Evolutionary conservation across 768 basidiomycete genomes (phyloP).

Genomic region (Tulasnella calospora): DNA sequence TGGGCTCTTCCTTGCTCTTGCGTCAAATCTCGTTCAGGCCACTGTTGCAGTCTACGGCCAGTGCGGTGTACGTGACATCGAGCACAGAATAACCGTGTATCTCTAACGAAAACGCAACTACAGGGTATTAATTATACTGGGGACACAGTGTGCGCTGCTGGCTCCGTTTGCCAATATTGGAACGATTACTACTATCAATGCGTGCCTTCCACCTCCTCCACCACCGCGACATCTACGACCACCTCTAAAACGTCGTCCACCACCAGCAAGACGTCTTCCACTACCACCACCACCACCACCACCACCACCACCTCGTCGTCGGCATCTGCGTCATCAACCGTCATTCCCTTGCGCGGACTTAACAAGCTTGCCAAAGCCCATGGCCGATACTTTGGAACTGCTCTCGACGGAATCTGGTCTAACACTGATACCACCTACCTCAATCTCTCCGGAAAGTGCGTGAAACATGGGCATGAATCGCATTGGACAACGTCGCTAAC

Average conservation of each 20-base stretch:
- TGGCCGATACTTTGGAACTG: conserved; percentile 27
- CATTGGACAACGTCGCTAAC: background rate
- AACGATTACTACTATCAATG: conserved; percentile 7
- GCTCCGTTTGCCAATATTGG: background rate
- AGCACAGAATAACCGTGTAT: no score
- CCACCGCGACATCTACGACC: background rate
- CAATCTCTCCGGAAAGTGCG: conserved; percentile 18
- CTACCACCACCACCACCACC: background rate
- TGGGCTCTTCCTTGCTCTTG: background rate
- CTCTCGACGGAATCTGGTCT: conserved; percentile 16
- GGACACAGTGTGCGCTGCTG: background rate
- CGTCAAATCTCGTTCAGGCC: background rate
- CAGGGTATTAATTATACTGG: conserved; percentile 1
- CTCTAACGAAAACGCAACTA: no score
- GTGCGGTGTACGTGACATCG: conserved; percentile 1
- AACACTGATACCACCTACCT: conserved; percentile 19
- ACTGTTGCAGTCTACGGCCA: background rate
- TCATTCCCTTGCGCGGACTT: conserved; percentile 14
- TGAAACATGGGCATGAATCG: background rate
- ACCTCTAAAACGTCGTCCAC: background rate
- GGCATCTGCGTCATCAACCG: conserved; percentile 1
- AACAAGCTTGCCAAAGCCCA: conserved; percentile 21
- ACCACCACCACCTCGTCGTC: conserved; percentile 12
- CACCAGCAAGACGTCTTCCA: background rate
- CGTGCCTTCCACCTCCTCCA: background rate